Percentiles rank a stretch among this genome's conserved stretches.
Conservation (phyloP, 495 filamentous ascomycete genomes). For the Penicillium coprophilum region DNA sequence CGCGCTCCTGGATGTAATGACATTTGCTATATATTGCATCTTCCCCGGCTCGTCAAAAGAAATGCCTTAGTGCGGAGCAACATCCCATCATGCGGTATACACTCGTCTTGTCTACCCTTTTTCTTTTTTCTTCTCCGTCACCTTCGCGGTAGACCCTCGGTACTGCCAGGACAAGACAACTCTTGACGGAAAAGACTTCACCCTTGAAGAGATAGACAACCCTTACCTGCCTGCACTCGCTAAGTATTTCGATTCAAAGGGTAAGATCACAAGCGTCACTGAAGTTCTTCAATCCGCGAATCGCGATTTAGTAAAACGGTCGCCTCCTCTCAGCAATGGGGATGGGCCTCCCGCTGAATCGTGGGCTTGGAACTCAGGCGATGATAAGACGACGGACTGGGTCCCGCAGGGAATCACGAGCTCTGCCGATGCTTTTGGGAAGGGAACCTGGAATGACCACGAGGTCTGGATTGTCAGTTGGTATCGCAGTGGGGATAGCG, state of each 20-base stretch:
- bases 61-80: not conserved
- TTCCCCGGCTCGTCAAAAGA: not conserved
- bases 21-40: not conserved
- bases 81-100: not conserved
- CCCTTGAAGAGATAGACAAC: slow-evolving; percentile 21
- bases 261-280: slow-evolving; percentile 31
- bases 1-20: not conserved
- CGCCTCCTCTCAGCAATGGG: slow-evolving; percentile 18
- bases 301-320: slow-evolving; percentile 30
- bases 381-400: slow-evolving; percentile 37
- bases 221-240: slow-evolving; percentile 19
- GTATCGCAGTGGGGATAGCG: slow-evolving; percentile 36
- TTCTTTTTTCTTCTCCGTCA: not conserved
- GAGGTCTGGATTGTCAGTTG: slow-evolving; percentile 40
- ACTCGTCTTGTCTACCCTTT: not conserved
- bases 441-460: slow-evolving; percentile 32
- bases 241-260: slow-evolving; percentile 14
- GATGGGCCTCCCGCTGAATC: slow-evolving; percentile 28
- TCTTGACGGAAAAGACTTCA: not conserved
- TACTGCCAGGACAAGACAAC: not conserved
- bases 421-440: slow-evolving; percentile 36
- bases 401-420: slow-evolving; percentile 41
- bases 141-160: not conserved
- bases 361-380: slow-evolving; percentile 32
- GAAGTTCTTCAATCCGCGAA: slow-evolving; percentile 38